phyloP scores from a whole-genome alignment of 1,284 basidiomycete genomes.

The Irpex lacteus region DNA sequence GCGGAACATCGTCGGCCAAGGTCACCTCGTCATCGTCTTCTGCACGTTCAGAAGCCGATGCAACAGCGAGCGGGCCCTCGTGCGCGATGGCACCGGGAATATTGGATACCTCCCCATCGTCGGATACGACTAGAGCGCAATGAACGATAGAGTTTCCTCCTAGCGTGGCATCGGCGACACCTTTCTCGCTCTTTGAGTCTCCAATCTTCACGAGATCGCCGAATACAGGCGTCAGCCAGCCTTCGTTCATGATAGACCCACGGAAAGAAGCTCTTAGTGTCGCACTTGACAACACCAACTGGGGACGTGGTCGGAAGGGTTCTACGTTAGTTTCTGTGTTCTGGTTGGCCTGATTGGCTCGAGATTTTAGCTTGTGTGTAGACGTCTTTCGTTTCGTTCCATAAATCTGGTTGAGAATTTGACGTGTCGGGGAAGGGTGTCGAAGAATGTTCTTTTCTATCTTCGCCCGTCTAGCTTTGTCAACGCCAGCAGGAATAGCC shows the following conservation, averaged over 20 bases:
- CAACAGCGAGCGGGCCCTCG: neutral
- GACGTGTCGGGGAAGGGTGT: constrained; percentile 58
- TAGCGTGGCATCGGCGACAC: constrained; percentile 20
- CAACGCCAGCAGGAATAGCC: constrained; percentile 33
- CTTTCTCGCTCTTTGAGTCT: neutral
- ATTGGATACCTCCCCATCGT: constrained; percentile 49
- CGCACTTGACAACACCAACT: constrained; percentile 67
- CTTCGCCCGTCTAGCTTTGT: constrained; percentile 34
- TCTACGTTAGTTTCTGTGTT: neutral
- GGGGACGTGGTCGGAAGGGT: constrained; percentile 34
- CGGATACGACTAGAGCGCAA: constrained; percentile 59
- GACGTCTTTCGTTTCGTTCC: constrained; percentile 5
- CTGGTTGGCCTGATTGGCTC: neutral
- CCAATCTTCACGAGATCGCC: constrained; percentile 9
- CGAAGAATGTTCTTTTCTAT: constrained; percentile 39
- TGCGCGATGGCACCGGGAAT: constrained; percentile 32
- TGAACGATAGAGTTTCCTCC: constrained; percentile 44
- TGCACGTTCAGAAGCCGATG: neutral
- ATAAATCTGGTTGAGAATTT: constrained; percentile 58
- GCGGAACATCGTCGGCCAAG: neutral
- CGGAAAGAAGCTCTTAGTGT: constrained; percentile 59
- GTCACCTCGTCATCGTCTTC: neutral
- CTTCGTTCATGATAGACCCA: constrained; percentile 47
- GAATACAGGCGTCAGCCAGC: constrained; percentile 40
- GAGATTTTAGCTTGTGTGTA: neutral